Evolutionary conservation across 495 filamentous ascomycete species (phyloP).

Genomic region (Aspergillus funiculosus): DNA sequence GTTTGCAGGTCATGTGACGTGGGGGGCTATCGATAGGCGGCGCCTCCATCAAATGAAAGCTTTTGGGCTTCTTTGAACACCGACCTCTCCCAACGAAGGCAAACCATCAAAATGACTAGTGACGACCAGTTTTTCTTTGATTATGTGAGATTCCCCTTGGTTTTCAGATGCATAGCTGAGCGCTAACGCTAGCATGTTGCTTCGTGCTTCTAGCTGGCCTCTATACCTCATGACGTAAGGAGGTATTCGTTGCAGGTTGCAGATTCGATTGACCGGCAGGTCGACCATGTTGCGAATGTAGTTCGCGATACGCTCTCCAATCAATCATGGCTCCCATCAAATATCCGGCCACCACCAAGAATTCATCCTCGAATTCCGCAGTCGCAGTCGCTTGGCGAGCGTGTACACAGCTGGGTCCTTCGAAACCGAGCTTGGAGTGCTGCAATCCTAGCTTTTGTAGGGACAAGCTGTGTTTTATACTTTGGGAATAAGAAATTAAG

Average conservation of each 20-base stretch:
- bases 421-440: constrained; percentile 65
- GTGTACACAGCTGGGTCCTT: constrained; percentile 55
- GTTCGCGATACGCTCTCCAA: constrained; percentile 58
- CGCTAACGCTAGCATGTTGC: constrained; percentile 2
- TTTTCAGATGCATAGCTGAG: not conserved
- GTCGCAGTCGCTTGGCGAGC: constrained; percentile 34
- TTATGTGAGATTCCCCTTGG: constrained; percentile 31
- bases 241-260: constrained; percentile 60
- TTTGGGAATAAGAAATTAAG: constrained; percentile 55
- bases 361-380: constrained; percentile 41
- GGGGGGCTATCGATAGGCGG: constrained; percentile 1
- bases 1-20: constrained; percentile 3
- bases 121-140: constrained; percentile 49
- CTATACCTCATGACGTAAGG: constrained; percentile 64
- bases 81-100: not conserved
- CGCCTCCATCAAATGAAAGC: constrained; percentile 4
- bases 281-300: constrained; percentile 60
- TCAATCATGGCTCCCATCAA: constrained; percentile 64
- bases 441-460: constrained; percentile 60
- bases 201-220: constrained; percentile 57
- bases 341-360: constrained; percentile 51
- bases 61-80: not conserved
- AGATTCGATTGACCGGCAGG: constrained; percentile 68
- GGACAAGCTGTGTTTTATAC: constrained; percentile 60
- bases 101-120: constrained; percentile 40